These are phyloP conservation scores for Aspergillus sclerotioniger DNA, from an alignment of 495 filamentous ascomycete species.

Conservation along the genomic window DNA sequence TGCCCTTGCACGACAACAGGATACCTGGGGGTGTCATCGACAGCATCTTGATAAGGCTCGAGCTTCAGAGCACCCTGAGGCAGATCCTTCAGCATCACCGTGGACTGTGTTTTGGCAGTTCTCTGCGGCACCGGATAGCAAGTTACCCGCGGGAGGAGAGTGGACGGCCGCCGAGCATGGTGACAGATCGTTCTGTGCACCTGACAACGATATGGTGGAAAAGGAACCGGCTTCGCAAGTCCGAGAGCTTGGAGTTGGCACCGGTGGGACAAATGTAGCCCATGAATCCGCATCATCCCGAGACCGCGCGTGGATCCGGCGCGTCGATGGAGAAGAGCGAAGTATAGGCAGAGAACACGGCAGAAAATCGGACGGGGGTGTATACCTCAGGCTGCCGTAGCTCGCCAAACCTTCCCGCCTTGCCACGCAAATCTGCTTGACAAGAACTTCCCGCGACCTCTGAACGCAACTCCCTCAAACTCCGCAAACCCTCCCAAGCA, in stretches of 20 bases:
- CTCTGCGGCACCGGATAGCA: constrained; percentile 22
- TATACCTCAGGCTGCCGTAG: constrained; percentile 17
- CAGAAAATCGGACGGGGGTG: constrained; percentile 12
- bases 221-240: background rate
- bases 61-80: constrained; percentile 59
- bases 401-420: constrained; percentile 38
- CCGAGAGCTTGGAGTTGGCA: constrained; percentile 6
- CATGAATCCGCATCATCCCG: constrained; percentile 21
- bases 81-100: constrained; percentile 60
- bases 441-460: constrained; percentile 21
- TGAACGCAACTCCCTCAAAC: constrained; percentile 20
- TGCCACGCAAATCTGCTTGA: constrained; percentile 46
- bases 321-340: background rate
- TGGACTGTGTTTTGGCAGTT: constrained; percentile 53
- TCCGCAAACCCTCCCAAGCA: constrained; percentile 21
- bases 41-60: constrained; percentile 41
- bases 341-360: constrained; percentile 5
- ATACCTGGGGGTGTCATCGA: constrained; percentile 61
- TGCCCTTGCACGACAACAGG: constrained; percentile 88
- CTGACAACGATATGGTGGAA: constrained; percentile 17
- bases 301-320: background rate
- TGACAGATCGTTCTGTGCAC: constrained; percentile 34
- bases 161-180: constrained; percentile 29
- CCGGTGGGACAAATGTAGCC: constrained; percentile 14
- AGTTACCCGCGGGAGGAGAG: constrained; percentile 20